phyloP scores from a whole-genome alignment of 257 asterid species.

The Rhazya stricta region DNA sequence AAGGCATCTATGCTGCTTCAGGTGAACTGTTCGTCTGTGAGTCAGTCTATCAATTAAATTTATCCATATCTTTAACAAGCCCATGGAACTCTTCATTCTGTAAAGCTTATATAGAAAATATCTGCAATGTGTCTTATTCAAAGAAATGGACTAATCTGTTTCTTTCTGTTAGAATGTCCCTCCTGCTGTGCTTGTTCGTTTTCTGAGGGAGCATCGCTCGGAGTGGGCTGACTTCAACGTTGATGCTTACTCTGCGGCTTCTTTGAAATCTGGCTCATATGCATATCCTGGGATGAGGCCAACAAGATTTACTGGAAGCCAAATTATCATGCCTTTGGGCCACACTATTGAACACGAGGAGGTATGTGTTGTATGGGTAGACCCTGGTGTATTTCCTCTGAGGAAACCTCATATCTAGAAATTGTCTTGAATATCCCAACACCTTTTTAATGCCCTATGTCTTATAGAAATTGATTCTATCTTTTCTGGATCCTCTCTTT shows the following conservation, averaged over 20 bases:
- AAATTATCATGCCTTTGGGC: constrained; percentile 90
- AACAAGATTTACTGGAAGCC: constrained; percentile 89
- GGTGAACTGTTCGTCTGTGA: constrained; percentile 31
- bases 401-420: not conserved
- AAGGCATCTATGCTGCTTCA: constrained; percentile 97
- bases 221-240: constrained; percentile 98
- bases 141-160: constrained; percentile 6
- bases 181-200: constrained; percentile 85
- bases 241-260: constrained; percentile 82
- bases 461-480: not conserved
- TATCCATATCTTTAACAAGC: not conserved
- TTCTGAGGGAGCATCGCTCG: constrained; percentile 92
- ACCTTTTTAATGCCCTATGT: not conserved
- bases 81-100: not conserved
- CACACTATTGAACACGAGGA: constrained; percentile 95
- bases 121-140: not conserved
- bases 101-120: not conserved
- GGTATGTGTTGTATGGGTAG: constrained; percentile 30
- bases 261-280: constrained; percentile 64
- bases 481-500: not conserved
- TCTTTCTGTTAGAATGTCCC: constrained; percentile 63
- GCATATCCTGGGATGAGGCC: constrained; percentile 86
- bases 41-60: not conserved
- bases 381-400: not conserved
- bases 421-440: not conserved